A percentile compares a stretch with the other conserved stretches of the same genome.
These are phyloP conservation scores for Fraxinus floribunda DNA, from an alignment of 305 asterid genomes.

Conservation along the genomic window DNA sequence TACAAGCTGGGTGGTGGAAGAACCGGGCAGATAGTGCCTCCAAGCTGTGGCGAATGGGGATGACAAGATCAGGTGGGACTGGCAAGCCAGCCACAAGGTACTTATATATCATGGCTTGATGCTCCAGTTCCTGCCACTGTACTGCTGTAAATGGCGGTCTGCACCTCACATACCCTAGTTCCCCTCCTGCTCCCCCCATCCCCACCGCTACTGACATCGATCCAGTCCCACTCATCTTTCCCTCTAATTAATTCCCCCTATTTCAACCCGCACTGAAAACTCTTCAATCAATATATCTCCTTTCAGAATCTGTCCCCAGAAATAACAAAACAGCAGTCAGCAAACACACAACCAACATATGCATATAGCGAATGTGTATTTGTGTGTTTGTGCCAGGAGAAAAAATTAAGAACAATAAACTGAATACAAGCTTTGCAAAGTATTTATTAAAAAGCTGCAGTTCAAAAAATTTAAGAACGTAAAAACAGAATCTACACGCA, in stretches of 20 bases:
- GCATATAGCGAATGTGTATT: background rate
- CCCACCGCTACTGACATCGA: constrained; percentile 67
- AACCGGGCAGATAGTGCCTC: constrained; percentile 75
- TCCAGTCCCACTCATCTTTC: constrained; percentile 72
- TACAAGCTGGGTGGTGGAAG: constrained; percentile 74
- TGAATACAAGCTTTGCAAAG: background rate
- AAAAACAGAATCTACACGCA: constrained; percentile 13
- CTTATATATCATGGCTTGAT: constrained; percentile 94
- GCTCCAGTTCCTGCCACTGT: constrained; percentile 97
- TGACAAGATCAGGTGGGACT: constrained; percentile 79
- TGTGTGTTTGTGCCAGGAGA: background rate
- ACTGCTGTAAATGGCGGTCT: constrained; percentile 80
- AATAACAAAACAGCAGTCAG: constrained; percentile 32
- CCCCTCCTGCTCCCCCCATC: constrained; percentile 46
- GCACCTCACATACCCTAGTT: constrained; percentile 43
- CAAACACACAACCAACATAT: constrained; percentile 22
- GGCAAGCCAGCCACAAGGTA: constrained; percentile 79
- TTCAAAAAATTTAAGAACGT: constrained; percentile 12
- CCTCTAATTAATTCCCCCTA: constrained; percentile 20
- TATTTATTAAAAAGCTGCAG: constrained; percentile 6
- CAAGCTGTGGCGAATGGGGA: constrained; percentile 83
- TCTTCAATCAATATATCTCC: constrained; percentile 21
- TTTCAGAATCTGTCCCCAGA: constrained; percentile 48
- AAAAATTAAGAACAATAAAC: too few relatives aligned
- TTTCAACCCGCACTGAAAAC: constrained; percentile 14